Conservation (phyloP, 2,329 filamentous ascomycete species). For the Colletotrichum magnum region DNA sequence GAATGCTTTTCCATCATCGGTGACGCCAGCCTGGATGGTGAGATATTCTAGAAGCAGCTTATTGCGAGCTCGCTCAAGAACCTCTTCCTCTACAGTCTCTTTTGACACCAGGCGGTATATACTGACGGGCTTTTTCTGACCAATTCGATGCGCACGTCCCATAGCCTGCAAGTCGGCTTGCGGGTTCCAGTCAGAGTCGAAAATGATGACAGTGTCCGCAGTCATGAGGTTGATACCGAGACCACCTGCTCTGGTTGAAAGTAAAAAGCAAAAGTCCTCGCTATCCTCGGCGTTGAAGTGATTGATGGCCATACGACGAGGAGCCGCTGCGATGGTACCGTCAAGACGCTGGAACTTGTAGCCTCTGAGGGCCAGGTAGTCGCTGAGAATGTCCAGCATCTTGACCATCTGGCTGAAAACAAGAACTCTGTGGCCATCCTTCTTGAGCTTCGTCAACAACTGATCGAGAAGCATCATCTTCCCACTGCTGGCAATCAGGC, state of each 20-base stretch:
- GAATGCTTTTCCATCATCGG: slow-evolving; percentile 89
- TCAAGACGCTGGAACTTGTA: slow-evolving; percentile 96
- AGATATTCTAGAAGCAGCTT: slow-evolving; percentile 98
- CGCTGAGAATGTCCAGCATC: slow-evolving; percentile 95
- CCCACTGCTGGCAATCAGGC: slow-evolving; percentile 94
- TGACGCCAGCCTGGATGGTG: slow-evolving; percentile 96
- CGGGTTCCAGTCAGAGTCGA: slow-evolving; percentile 99
- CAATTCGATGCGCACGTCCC: slow-evolving; percentile 97
- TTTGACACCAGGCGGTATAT: slow-evolving; percentile 98
- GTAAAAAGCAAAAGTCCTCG: slow-evolving; percentile 94
- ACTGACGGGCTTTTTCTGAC: slow-evolving; percentile 94
- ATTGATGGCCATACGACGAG: slow-evolving; percentile 94
- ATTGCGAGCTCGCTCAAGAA: slow-evolving; percentile 94
- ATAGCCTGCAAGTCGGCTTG: slow-evolving; percentile 98
- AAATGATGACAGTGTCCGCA: slow-evolving; percentile 96
- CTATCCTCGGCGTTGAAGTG: slow-evolving; percentile 98
- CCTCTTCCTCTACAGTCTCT: slow-evolving; percentile 98
- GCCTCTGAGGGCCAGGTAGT: slow-evolving; percentile 93
- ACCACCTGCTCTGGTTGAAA: slow-evolving; percentile 95
- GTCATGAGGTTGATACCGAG: slow-evolving; percentile 99
- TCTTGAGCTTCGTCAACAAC: slow-evolving; percentile 92
- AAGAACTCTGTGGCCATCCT: slow-evolving; percentile 93
- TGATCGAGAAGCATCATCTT: slow-evolving; percentile 99
- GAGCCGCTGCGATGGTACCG: slow-evolving; percentile 90
- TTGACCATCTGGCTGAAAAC: slow-evolving; percentile 99